Conservation (phyloP, 139 green algal genomes). For the Haematococcus lacustris region DNA sequence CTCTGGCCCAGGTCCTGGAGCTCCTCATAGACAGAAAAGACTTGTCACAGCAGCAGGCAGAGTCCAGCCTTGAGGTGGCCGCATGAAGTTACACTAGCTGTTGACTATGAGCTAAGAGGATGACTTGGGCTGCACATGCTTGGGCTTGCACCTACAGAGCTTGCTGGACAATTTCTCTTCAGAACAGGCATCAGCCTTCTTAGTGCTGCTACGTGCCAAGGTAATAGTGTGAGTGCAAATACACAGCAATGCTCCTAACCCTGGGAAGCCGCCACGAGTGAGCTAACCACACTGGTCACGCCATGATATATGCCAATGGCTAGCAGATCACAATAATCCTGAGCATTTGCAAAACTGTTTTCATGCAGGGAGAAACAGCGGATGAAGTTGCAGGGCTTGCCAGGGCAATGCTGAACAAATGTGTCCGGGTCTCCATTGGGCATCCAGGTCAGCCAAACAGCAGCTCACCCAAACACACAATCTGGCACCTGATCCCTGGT, state of each 20-base stretch:
- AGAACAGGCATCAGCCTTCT: slow-evolving; percentile 84
- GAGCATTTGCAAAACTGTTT: no score
- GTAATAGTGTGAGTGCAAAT: no score
- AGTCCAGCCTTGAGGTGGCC: slow-evolving; percentile 48
- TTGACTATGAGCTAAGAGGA: no score
- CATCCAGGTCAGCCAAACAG: slow-evolving; percentile 40
- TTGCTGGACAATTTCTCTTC: slow-evolving; percentile 65
- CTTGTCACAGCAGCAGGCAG: slow-evolving; percentile 55
- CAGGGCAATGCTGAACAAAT: slow-evolving; percentile 62
- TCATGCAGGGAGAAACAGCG: slow-evolving; percentile 90
- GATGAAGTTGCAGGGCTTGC: slow-evolving; percentile 90
- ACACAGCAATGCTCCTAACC: no score
- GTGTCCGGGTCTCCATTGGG: slow-evolving; percentile 50
- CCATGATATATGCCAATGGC: no score
- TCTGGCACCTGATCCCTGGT: no score
- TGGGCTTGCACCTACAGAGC: slow-evolving; percentile 35
- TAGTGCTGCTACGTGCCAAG: slow-evolving; percentile 94
- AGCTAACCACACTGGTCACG: no score
- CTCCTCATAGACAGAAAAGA: slow-evolving; percentile 56
- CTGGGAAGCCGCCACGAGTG: no score
- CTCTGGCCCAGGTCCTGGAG: slow-evolving; percentile 55
- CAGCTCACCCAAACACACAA: no score
- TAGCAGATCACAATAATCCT: no score
- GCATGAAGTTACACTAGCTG: no score
- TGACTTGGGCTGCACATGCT: no score